Conservation (phyloP, 371 early-diverging fungal genomes). For the Circinella minor region DNA sequence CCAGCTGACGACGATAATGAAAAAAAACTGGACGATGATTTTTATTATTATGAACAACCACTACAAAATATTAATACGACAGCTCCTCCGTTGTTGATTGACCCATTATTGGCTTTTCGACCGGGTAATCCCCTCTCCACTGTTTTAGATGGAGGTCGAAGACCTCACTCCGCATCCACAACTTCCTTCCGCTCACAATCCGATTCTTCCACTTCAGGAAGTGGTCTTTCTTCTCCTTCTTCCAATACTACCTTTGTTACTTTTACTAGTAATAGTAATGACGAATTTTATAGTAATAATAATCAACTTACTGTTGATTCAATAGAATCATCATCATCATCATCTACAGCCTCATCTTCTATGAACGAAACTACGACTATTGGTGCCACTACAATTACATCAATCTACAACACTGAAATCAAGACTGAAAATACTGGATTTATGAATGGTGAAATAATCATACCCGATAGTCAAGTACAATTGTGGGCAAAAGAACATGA, state of each 20-base stretch:
- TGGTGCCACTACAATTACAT: neutral
- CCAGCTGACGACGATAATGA: conserved; percentile 12
- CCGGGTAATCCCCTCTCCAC: conserved; percentile 30
- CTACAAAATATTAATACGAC: too few relatives aligned
- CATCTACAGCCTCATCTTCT: neutral
- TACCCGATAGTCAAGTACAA: conserved; percentile 29
- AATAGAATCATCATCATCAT: conserved; percentile 6
- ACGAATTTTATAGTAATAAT: conserved; percentile 1
- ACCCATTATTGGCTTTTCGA: conserved; percentile 12
- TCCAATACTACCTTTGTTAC: too few relatives aligned
- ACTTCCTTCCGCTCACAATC: conserved; percentile 11
- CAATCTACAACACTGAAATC: conserved; percentile 1
- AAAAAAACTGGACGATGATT: neutral
- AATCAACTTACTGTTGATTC: neutral
- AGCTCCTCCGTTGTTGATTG: conserved; percentile 1
- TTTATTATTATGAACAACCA: conserved; percentile 8
- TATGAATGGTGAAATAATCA: conserved; percentile 27
- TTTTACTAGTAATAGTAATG: neutral
- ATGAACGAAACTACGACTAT: too few relatives aligned
- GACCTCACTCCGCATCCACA: conserved; percentile 12
- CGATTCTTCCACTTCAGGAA: neutral
- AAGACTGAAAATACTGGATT: conserved; percentile 31
- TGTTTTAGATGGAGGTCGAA: conserved; percentile 22
- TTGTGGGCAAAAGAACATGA: conserved; percentile 39
- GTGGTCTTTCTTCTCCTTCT: neutral